A percentile compares a stretch with the other conserved stretches of the same genome.
phyloP scores from a whole-genome alignment of 2,329 filamentous ascomycete species.

The Huntiella bhutanensis region DNA sequence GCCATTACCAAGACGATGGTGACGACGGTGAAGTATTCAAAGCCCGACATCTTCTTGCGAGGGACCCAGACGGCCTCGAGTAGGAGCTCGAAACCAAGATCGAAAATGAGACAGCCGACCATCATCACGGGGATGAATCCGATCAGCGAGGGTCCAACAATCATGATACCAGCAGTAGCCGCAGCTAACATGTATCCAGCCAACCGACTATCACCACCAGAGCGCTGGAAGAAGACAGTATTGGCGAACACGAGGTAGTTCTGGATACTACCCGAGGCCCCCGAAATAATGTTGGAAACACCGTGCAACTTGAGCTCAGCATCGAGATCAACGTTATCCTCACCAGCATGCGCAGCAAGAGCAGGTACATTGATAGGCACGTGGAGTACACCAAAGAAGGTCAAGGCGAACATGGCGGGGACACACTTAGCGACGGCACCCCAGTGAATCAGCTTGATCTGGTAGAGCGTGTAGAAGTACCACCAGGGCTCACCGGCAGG shows the following conservation, averaged over 20 bases:
- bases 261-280: constrained; percentile 70
- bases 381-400: constrained; percentile 92
- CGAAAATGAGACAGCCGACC: constrained; percentile 85
- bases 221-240: constrained; percentile 88
- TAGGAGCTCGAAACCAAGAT: constrained; percentile 81
- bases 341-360: constrained; percentile 70
- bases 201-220: constrained; percentile 69
- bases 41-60: constrained; percentile 65
- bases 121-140: constrained; percentile 95
- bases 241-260: constrained; percentile 98
- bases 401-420: constrained; percentile 89
- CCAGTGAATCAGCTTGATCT: constrained; percentile 69
- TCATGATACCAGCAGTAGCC: constrained; percentile 63
- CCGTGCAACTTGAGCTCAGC: constrained; percentile 84
- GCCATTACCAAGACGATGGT: constrained; percentile 92
- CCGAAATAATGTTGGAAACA: constrained; percentile 79
- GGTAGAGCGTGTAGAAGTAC: constrained; percentile 91
- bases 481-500: constrained; percentile 81
- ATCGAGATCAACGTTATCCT: constrained; percentile 83
- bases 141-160: constrained; percentile 72
- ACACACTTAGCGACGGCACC: constrained; percentile 64
- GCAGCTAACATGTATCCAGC: constrained; percentile 71
- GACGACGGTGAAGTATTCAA: constrained; percentile 80
- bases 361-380: constrained; percentile 97
- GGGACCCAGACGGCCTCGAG: constrained; percentile 78